Evolutionary conservation across 129 eudicot species (phyloP), one percentile per base, ranked within the genome.

Genomic region (Lactuca saligna): DNA sequence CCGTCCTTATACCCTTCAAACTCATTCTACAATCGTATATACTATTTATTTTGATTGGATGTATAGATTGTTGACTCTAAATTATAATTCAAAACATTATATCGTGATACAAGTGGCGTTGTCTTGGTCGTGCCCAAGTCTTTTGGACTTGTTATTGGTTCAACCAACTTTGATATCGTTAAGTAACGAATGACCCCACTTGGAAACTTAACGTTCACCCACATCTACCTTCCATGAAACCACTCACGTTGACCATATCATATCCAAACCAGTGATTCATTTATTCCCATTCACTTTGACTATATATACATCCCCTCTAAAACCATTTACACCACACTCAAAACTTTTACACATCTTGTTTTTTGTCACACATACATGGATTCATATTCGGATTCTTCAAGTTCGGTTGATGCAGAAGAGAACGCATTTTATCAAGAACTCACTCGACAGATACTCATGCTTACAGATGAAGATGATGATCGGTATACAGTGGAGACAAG

Each of bases 141-240:
- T 68, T 76, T 75, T 37, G 41, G 70, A 76, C 75, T 69, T 61
- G 81, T 69, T 8, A 69, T 76, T 76, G 75, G 75, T 69, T 68
- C 35, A 69, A 76, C 80, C 58, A 68, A 66, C 70, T 68, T 76
- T 76, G 4, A 8, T 50, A 39, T 48, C 11, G 38, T 75, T 17
- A 68, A 76, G 80, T 76, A 69, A 68, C 75, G 7, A 35, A 6
- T 61, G 80, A 31, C 58, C 54, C 75, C 75, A 60, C 15, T 67
- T 17, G 70, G 58, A 54, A 76, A 56, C 65, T 61, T 61, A 76
- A 76, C 58, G 15, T 76, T 69, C 70, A 69, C 71, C 81, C 75
- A 76, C 81, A 76, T 76, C 80, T 32, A 76, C 70, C 81, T 76
- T 76, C 75, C 75, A 76, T 76, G 66, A 64, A 74, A 25, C 75